Base-by-base conservation (phyloP, 148 eudicot genomes). In the Polygonum maritimum region DNA sequence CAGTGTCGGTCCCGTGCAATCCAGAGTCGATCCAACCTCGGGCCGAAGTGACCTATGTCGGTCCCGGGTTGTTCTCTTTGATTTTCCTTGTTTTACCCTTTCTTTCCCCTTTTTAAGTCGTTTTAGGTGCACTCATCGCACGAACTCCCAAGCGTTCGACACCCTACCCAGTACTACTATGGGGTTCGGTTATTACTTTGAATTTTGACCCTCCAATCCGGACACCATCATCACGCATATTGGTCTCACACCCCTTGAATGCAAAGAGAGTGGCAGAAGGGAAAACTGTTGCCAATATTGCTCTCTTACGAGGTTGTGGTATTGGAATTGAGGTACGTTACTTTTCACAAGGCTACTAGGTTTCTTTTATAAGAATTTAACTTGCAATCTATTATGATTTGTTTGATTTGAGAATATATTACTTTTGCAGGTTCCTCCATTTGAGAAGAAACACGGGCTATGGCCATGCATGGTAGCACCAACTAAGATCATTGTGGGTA, bases 401-500 rank as follows among this genome's bases (percentile, higher is more conserved):
- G 44, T 67, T 67, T 35, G 71, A 65, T 35, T 33, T 0, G 3
- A 13, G 15, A 16, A 10, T 1, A 3, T n/a, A 35, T 67, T 21
- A 67, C 41, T 71, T 47, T 79, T 84, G 47, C 85, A 94, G 98
- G 97, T 91, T 81, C 80, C 89, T 76, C 87, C 91, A 55, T 95
- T 95, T 88, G 91, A 85, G 55, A 70, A 87, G 76, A 81, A 84
- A 63, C 98, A 95, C 76, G 93, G 89, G 45, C 73, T 95, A 35
- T 79, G 87, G 83, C 97, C 98, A 31, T 95, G 98, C 88, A 95
- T 95, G 98, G 98, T 92, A 71, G 98, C 98, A 41, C 97, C 98
- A 31, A 95, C 98, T 40, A 95, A 95, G 82, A 95, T 95, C 79
- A 89, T 95, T 74, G 97, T 97, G 75, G 97, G 98, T 45, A 86